Evolutionary conservation across 352 stramenopile species (phyloP), one percentile per base, ranked within the genome.

Genomic region (Globisporangium barbulae): DNA sequence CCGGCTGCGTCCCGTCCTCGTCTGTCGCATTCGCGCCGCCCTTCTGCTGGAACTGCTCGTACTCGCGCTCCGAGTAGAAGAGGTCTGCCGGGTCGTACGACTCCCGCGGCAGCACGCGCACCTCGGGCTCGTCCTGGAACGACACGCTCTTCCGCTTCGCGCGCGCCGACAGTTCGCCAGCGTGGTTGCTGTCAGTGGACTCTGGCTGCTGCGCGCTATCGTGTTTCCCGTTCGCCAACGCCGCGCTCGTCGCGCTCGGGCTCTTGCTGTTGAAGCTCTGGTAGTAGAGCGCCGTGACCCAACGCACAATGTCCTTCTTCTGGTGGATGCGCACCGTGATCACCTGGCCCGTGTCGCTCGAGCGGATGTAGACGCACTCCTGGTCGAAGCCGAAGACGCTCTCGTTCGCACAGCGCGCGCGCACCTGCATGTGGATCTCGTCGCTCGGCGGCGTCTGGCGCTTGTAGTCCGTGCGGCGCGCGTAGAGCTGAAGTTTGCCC

Each of bases 251-350:
- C 21, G 54, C 37, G n/a, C 39, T 30, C 37, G 62, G 33, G 25
- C 54, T 59, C 30, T 53, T 55, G 30, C 39, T 52, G 28, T 57
- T 67, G 21, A 84, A 72, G 49, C 75, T 84, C 69, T 83, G 73
- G 64, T 86, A 86, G 62, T 86, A 86, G 35, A 86, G 72, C 60
- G 78, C 78, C 21, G 78, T 86, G 57, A 86, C 78, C 78, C 78
- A 86, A 8, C 75, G 75, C 39, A 83, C 78, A 50, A 86, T 86
- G 19, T 86, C 78, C 61, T 86, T 86, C 67, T 76, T 73, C 64
- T 86, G 71, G 63, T 86, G 75, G 59, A 86, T 82, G 58, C 78
- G 78, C 35, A 86, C 63, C 10, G 75, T 75, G 35, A 86, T 50
- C 19, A 86, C 71, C 6, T 68, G 55, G 19, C 74, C 72, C 17